Evolutionary conservation across 441 rosid species (phyloP), one percentile per base, ranked within the genome.

Genomic region (Lagerstroemia fauriei): DNA sequence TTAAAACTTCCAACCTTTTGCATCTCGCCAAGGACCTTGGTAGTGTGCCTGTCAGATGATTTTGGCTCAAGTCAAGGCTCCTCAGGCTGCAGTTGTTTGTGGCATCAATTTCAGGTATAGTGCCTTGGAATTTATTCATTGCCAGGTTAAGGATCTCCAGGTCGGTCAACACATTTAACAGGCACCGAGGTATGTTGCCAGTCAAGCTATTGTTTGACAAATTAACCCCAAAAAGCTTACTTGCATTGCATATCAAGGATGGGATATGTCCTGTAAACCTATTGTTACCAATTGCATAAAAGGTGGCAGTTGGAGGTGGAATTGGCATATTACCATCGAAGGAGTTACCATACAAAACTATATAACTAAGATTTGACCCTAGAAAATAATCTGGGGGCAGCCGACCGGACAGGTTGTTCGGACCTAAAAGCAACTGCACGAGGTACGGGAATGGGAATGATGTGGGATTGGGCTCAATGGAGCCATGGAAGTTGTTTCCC

Each of bases 1-100:
- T 80, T 16, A 82, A 20, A 38, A 77, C 73, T 57, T 76, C 69
- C 59, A 85, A 68, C 9, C 5, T 31, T 44, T 75, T 13, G 32
- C 87, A 85, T 17, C 68, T 74, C 32, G 29, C 74, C 57, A 85
- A n/a, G 46, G 87, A 85, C 53, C 57, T 44, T 16, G 87, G 82
- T 24, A 82, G 44, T 11, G 22, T 27, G 16, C 85, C 87, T 47
- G 46, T 27, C 14, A 85, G 50, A 13, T 78, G 76, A 63, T 85
- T 85, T 22, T 74, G 73, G 75, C 75, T 82, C 65, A 82, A 75
- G 63, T 74, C 66, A 11, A 85, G 48, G 63, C 77, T 82, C 78
- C 74, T 75, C 75, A 85, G 65, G 53, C 25, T 44, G 29, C 69
- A 63, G 31, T 63, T 63, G 14, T 63, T 63, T 63, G 31, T 9